Evolutionary conservation across 129 eudicot genomes (phyloP), one percentile per base, ranked within the genome.

Genomic region (Helianthus tuberosus): DNA sequence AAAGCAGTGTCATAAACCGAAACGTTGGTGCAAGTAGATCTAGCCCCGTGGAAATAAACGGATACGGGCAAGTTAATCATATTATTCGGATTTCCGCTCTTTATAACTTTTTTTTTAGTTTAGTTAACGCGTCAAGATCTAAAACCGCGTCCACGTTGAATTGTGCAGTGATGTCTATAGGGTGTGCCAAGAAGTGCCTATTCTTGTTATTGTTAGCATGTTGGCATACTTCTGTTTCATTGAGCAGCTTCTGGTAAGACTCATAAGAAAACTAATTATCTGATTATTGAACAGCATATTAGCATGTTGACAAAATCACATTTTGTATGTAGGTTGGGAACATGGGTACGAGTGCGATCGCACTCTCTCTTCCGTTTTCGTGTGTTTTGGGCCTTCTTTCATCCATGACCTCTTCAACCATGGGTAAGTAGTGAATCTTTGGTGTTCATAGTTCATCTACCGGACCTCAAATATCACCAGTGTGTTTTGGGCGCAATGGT

Each of bases 101-200:
- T 74, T 74, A 7, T 54, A 23, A 10, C 46, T 53, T 11, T 35
- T 3, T 49, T 73, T 17, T 14, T 3, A 67, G 12, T 66, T 11
- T 59, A 50, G 49, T 14, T 14, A 14, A 9, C 11, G 8, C 23
- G 41, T 62, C 41, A 64, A 55, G 52, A 75, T 66, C 71, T 80
- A 44, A 83, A 72, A 77, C 66, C 20, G 36, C 46, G 25, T 76
- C 5, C 44, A 53, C 47, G 12, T 62, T 62, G 60, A 50, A 29
- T 57, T 68, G 65, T 20, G 17, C 82, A 73, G 85, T 55, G 87
- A 81, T 61, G 67, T 77, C 20, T 86, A 75, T 80, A 89, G 98
- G 82, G 89, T 90, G 71, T 93, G 96, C 92, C 96, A 93, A 71
- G 96, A 93, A 77, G 84, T 93, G 46, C 98, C 98, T 0, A 83